Evolutionary conservation across 441 rosid genomes (phyloP), one percentile per base, ranked within the genome.

Genomic region (Rhodomyrtus psidioides): DNA sequence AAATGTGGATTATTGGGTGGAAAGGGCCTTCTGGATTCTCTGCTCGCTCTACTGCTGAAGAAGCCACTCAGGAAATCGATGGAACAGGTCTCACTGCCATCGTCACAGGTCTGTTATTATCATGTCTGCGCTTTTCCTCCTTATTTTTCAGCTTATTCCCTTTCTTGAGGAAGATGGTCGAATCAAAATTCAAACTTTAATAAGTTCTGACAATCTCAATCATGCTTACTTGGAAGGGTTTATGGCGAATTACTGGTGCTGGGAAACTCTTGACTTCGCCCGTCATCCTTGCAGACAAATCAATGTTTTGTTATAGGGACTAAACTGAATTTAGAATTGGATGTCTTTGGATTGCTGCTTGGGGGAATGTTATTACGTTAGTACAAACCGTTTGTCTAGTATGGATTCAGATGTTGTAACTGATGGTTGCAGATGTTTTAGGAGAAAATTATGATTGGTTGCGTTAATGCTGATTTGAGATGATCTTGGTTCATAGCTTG

Each of bases 1-100:
- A 27, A 12, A 92, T 92, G 93, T 91, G 96, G 92, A 82, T 91
- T 82, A 91, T 90, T 76, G 91, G 94, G 83, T 86, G 92, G 87
- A 93, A 92, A 87, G 94, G 95, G 28, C 89, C 92, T 70, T 93
- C 93, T 84, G 92, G 95, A 76, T 94, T 93, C 90, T 92, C 94
- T 21, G 92, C 93, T 26, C 59, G 87, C 74, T 93, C 94, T 16
- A 92, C 95, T 3, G 93, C 95, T 81, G 94, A 93, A 82, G 91
- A 94, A 87, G 92, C 92, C 83, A 91, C 94, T 21, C 88, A 79
- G 30, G 95, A 92, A 53, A 84, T 94, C 86, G 93, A 92, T 81
- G 96, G 93, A 30, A 84, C 93, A 87, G 92, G 90, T 42, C 92
- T 94, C 91, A 90, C 94, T 83, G 93, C 94, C 56, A 86, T 93